Percentiles rank a stretch among this genome's conserved stretches.
These are phyloP conservation scores for Epichloe typhina DNA, from an alignment of 2,329 filamentous ascomycete genomes.

Conservation along the genomic window DNA sequence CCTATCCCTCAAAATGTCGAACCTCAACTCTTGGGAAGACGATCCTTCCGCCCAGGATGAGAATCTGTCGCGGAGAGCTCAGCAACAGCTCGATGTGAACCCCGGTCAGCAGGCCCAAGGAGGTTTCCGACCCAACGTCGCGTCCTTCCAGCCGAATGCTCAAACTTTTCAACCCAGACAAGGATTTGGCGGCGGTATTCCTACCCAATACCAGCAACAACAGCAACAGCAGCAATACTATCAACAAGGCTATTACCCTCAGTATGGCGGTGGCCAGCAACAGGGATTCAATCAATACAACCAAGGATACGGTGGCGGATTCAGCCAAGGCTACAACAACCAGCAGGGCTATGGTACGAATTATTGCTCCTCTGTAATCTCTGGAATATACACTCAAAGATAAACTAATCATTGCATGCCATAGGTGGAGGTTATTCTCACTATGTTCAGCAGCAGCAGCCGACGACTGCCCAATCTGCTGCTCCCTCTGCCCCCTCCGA, in stretches of 20 bases:
- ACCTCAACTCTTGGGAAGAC: conserved; percentile 92
- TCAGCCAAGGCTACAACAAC: conserved; percentile 33
- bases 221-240: conserved; percentile 35
- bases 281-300: conserved; percentile 38
- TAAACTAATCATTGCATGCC: background rate
- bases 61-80: conserved; percentile 61
- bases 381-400: background rate
- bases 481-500: background rate
- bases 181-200: conserved; percentile 45
- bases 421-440: conserved; percentile 36
- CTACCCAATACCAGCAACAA: conserved; percentile 40
- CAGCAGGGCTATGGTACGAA: conserved; percentile 27
- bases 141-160: conserved; percentile 62
- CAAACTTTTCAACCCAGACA: conserved; percentile 61
- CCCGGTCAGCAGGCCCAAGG: conserved; percentile 28
- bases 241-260: conserved; percentile 43
- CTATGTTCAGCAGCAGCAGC: too few species aligned
- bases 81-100: conserved; percentile 64
- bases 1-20: conserved; percentile 50
- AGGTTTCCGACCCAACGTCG: conserved; percentile 37
- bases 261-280: conserved; percentile 34
- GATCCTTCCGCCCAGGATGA: conserved; percentile 68
- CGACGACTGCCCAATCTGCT: conserved; percentile 1
- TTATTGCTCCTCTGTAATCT: conserved; percentile 1
- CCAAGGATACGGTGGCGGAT: conserved; percentile 39